Base-by-base conservation (phyloP, 192 early-diverging fungal species). In the Podila horticola region DNA sequence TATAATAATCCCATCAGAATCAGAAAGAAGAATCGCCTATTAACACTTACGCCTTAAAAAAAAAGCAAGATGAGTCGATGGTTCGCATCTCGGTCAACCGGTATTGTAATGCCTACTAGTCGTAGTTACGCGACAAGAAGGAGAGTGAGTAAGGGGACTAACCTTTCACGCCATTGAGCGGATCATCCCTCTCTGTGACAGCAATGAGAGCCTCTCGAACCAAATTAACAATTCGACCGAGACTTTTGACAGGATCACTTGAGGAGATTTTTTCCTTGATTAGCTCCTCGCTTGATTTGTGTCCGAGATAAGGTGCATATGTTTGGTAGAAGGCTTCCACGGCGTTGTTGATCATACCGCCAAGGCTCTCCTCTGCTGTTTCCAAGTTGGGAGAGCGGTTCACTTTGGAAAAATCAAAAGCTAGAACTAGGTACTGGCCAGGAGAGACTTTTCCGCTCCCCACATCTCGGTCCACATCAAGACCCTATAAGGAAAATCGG, bases 21-120 rank as follows among this genome's bases (percentile, higher is more conserved):
- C 22, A 64, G 19, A 62, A 62, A 31, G 51, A 62, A 57, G 34
- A 29, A 12, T 28, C 29, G 20, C 26, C 13, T 38, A 49, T 19
- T 38, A 41, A 10, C 34, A 71, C 45, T 62, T 73, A 81, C 77
- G 45, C 70, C 77, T 66, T 81, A 68, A n/a, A n/a, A n/a, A n/a
- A n/a, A n/a, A n/a, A n/a, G n/a, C n/a, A n/a, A n/a, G n/a, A n/a
- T n/a, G n/a, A n/a, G n/a, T n/a, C n/a, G n/a, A n/a, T n/a, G n/a
- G n/a, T n/a, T n/a, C n/a, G n/a, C n/a, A n/a, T n/a, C n/a, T n/a
- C n/a, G n/a, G n/a, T n/a, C n/a, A n/a, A n/a, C n/a, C n/a, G n/a
- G n/a, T n/a, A n/a, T n/a, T n/a, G n/a, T n/a, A n/a, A n/a, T n/a
- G n/a, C n/a, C n/a, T n/a, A n/a, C n/a, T n/a, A n/a, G n/a, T n/a